Conservation (phyloP, 805 yeast genomes). For the Ogataea sp. region DNA sequence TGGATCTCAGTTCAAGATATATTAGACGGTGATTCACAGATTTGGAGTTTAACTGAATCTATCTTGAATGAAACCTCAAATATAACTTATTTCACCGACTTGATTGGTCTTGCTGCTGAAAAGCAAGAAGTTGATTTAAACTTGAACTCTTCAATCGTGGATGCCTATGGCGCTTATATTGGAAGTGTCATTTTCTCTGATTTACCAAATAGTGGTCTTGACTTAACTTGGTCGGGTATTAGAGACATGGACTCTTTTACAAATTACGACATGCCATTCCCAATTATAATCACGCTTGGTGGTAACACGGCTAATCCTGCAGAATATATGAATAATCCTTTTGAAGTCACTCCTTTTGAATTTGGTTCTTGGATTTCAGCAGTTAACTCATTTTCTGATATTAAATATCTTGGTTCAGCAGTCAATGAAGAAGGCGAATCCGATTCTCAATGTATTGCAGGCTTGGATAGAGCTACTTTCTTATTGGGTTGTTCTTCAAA, state of each 20-base stretch:
- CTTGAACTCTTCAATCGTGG: conserved; percentile 52
- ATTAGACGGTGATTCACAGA: conserved; percentile 26
- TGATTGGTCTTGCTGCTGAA: conserved; percentile 38
- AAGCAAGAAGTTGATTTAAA: conserved; percentile 62
- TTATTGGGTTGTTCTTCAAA: conserved; percentile 73
- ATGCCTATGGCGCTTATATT: conserved; percentile 64
- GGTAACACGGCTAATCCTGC: conserved; percentile 43
- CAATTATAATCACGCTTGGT: conserved; percentile 53
- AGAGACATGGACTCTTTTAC: conserved; percentile 48
- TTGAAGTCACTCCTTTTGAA: conserved; percentile 56
- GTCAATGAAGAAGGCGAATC: conserved; percentile 47
- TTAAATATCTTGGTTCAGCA: conserved; percentile 49
- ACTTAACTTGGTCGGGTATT: conserved; percentile 46
- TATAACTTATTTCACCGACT: conserved; percentile 38
- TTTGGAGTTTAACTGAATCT: conserved; percentile 62
- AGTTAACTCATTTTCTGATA: conserved; percentile 52
- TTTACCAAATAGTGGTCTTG: conserved; percentile 51
- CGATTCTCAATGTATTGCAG: conserved; percentile 52
- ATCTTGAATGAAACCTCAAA: conserved; percentile 49
- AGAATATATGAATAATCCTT: conserved; percentile 49
- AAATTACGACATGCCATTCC: conserved; percentile 61
- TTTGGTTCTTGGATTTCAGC: conserved; percentile 83
- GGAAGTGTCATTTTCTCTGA: conserved; percentile 59
- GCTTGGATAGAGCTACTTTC: conserved; percentile 74
- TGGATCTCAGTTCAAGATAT: conserved; percentile 61